Evolutionary conservation across 345 rosid species (phyloP), one percentile per base, ranked within the genome.

Genomic region (Eucalyptus guilfoylei): DNA sequence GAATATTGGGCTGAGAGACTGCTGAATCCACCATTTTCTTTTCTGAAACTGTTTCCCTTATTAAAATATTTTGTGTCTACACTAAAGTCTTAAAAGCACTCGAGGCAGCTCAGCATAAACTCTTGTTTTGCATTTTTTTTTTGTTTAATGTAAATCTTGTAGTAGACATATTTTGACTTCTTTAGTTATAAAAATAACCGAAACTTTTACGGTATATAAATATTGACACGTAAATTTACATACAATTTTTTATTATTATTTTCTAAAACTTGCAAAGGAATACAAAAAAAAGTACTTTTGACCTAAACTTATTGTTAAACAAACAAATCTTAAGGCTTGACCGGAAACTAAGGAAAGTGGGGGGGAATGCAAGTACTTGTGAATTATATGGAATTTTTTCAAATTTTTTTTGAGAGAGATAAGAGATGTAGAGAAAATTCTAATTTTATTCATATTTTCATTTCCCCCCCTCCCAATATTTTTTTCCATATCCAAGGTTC

Each of bases 1-100:
- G 98, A 95, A 97, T 97, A 95, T 94, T 94, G 95, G 95, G 93
- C 93, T 90, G 86, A 90, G 89, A 89, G 89, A 89, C 90, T 89
- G 91, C 93, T 91, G 91, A 76, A 91, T 90, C 91, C 92, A 88
- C 94, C 91, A 89, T 54, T 88, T 87, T 81, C 89, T 64, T 52
- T 87, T 86, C 60, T 86, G 81, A 26, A 17, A 48, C 48, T 49
- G 23, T n/a, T 72, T 67, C 32, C 85, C 69, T 45, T 58, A 9
- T 54, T 88, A 24, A 47, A 45, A 3, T 89, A 86, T 50, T 80
- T 80, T 60, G 54, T 50, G 44, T 48, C 50, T 85, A 55, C 85
- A 23, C 45, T 21, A 21, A 76, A 76, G 83, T 37, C 45, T 76
- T 76, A 37, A 21, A 76, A 37, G 83, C 83, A 76, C 47, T 76